These are phyloP conservation scores for Coniochaeta hoffmannii DNA, from an alignment of 2,329 filamentous ascomycete genomes.

Conservation along the genomic window DNA sequence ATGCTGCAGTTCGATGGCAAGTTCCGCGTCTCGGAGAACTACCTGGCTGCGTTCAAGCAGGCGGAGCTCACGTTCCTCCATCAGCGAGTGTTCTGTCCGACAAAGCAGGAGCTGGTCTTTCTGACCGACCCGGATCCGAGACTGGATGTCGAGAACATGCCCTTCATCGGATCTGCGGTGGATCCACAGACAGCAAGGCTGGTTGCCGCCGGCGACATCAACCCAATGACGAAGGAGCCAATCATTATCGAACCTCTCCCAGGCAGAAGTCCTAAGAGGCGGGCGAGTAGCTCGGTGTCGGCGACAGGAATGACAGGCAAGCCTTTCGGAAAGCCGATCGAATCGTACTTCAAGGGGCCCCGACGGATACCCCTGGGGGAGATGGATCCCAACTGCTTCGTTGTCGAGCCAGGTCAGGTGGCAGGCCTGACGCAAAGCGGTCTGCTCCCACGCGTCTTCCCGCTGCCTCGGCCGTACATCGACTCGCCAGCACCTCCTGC, in stretches of 20 bases:
- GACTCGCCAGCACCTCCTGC: conserved; percentile 20
- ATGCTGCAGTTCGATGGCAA: conserved; percentile 88
- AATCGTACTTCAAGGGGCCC: conserved; percentile 44
- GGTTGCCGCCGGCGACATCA: conserved; percentile 73
- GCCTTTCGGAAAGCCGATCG: conserved; percentile 40
- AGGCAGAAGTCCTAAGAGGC: conserved; percentile 22
- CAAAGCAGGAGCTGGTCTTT: conserved; percentile 62
- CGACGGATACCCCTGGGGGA: conserved; percentile 50
- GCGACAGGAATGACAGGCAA: conserved; percentile 19
- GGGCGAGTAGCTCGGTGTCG: conserved; percentile 24
- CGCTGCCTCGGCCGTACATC: conserved; percentile 50
- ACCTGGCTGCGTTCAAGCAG: conserved; percentile 72
- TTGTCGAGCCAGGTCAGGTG: conserved; percentile 40
- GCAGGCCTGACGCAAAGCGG: conserved; percentile 42
- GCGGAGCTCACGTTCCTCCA: conserved; percentile 91
- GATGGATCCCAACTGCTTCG: conserved; percentile 56
- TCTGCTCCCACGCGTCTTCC: conserved; percentile 47
- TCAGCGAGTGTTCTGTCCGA: conserved; percentile 88
- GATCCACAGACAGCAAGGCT: conserved; percentile 61
- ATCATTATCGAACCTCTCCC: conserved; percentile 37
- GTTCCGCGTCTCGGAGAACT: conserved; percentile 70
- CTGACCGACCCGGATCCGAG: conserved; percentile 60
- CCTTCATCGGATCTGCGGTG: conserved; percentile 72
- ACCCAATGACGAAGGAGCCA: conserved; percentile 79
- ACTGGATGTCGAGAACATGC: conserved; percentile 61